Base-by-base conservation (phyloP, 257 asterid species). In the Solanum sparsipilum region DNA sequence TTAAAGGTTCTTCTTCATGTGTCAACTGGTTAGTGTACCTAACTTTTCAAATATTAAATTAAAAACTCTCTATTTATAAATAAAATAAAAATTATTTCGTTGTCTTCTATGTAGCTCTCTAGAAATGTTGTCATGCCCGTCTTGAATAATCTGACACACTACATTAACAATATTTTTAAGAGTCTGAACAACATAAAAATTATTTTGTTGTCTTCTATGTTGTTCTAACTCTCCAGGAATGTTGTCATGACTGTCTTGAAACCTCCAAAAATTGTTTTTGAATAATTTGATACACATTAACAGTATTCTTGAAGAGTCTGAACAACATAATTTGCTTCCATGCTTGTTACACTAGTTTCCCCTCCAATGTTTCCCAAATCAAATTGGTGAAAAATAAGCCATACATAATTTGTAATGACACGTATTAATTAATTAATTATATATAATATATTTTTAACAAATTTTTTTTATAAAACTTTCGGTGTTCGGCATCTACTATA, bases 1-100 rank as follows among this genome's bases (percentile, higher is more conserved):
- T 83, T 95, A 31, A 92, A 89, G 86, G 91, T 92, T 46, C 91
- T 94, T 87, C 92, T 95, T 83, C 99, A 96, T 85, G 98, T 96
- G 41, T 96, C 99, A 25, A 96, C 99, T 9, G 99, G 99, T 95
- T 20, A 89, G 94, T 88, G 58, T 9, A 25, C 52, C 16, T 65
- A 23, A 27, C 58, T 38, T 63, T 36, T 65, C 27, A 27, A 25
- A 79, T 36, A 41, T n/a, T 68, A 65, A 52, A 16, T 56, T 18
- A 56, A 13, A 56, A 56, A 15, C 41, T 84, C 35, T 65, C 10
- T 35, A 63, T 84, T 10, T 63, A 36, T 32, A 18, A 3, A 31
- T 34, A 20, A 18, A 68, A 68, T 9, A 48, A 67, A 6, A 15
- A 70, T 15, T 7, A 18, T 11, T 74, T 21, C 11, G 20, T 74